Evolutionary conservation across 192 early-diverging fungal species (phyloP).

Genomic region (Coemansia sp.): DNA sequence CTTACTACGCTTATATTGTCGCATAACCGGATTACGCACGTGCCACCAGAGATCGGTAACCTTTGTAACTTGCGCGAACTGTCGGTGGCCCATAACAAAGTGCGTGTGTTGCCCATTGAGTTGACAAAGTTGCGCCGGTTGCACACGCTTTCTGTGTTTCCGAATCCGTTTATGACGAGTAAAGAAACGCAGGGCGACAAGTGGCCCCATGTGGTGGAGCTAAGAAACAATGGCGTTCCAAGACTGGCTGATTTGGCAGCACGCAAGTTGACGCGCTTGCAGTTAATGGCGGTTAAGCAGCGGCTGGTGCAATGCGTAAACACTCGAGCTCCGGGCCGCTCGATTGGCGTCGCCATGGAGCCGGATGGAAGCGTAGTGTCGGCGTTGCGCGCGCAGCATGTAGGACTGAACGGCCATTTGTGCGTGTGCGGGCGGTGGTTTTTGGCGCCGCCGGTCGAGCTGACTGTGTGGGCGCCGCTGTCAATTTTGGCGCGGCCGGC

Average conservation of each 20-base stretch:
- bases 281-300: slow-evolving; percentile 31
- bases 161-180: slow-evolving; percentile 36
- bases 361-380: slow-evolving; percentile 11
- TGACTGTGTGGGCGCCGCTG: slow-evolving; percentile 35
- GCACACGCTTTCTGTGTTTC: slow-evolving; percentile 34
- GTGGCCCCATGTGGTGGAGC: neutral
- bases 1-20: slow-evolving; percentile 53
- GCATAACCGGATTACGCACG: slow-evolving; percentile 40
- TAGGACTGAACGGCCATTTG: slow-evolving; percentile 35
- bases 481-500: slow-evolving; percentile 23
- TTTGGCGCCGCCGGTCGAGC: slow-evolving; percentile 27
- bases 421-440: slow-evolving; percentile 45
- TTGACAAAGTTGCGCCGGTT: slow-evolving; percentile 24
- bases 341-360: slow-evolving; percentile 27
- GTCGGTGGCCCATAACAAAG: slow-evolving; percentile 43
- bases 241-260: slow-evolving; percentile 46
- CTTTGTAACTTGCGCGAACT: slow-evolving; percentile 49
- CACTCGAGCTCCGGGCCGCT: slow-evolving; percentile 30
- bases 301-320: slow-evolving; percentile 30
- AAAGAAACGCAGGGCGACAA: neutral
- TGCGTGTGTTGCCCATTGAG: slow-evolving; percentile 45
- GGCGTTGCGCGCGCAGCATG: slow-evolving; percentile 29
- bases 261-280: slow-evolving; percentile 23
- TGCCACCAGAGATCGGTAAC: slow-evolving; percentile 53
- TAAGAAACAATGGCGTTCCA: slow-evolving; percentile 20